These are phyloP conservation scores for Fusarium anguioides DNA, from an alignment of 2,329 filamentous ascomycete genomes.

Conservation along the genomic window DNA sequence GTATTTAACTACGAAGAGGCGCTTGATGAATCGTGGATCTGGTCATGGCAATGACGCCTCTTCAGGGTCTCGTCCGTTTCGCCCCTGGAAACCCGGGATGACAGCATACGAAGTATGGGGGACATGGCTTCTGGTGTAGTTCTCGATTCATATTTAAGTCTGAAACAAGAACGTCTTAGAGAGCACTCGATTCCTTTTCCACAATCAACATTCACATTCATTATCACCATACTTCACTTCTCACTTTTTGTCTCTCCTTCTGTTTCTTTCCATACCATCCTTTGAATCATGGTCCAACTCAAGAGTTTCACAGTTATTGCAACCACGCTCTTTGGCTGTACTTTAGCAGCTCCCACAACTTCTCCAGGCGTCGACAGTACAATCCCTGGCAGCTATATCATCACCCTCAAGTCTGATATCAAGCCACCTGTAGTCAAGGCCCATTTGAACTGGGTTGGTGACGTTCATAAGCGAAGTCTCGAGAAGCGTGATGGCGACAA, in stretches of 20 bases:
- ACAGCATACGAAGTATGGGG: not conserved
- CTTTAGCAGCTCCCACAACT: conserved; percentile 30
- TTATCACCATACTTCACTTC: not conserved
- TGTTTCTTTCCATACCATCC: not conserved
- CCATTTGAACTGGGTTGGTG: conserved; percentile 62
- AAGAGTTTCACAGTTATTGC: conserved; percentile 42
- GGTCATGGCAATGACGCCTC: conserved; percentile 3
- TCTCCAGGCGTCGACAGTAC: conserved; percentile 34
- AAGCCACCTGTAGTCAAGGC: conserved; percentile 56
- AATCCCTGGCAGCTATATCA: conserved; percentile 64
- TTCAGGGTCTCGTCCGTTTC: conserved; percentile 22
- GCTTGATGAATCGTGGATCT: not conserved
- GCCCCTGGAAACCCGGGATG: not conserved
- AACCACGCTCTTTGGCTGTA: conserved; percentile 39
- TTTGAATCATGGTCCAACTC: conserved; percentile 45
- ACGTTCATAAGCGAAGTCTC: conserved; percentile 65
- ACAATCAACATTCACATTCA: conserved; percentile 22
- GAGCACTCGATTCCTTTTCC: not conserved
- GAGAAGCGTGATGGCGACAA: conserved; percentile 56
- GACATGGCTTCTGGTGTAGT: not conserved
- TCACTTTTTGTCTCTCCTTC: conserved; percentile 6
- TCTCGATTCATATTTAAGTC: conserved; percentile 21
- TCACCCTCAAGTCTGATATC: conserved; percentile 68
- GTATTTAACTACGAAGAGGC: conserved; percentile 9
- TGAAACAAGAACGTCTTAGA: not conserved